These are phyloP conservation scores for Naganishia kalamii DNA, from an alignment of 768 basidiomycete genomes.

Conservation along the genomic window DNA sequence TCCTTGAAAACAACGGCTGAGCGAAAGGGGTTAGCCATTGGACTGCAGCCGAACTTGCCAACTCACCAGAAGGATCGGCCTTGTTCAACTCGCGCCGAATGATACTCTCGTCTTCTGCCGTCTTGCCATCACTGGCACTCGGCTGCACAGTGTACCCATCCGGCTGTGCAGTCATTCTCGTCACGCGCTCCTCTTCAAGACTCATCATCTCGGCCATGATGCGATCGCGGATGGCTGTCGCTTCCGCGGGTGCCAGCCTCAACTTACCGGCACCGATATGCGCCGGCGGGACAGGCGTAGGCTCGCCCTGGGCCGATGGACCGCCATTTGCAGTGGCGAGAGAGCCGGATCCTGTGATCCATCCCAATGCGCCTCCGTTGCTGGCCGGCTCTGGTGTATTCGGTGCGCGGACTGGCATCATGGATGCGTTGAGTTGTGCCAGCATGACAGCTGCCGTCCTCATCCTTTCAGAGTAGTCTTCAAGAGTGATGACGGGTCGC, in stretches of 20 bases:
- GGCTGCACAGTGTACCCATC: constrained; percentile 39
- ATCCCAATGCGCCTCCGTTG: constrained; percentile 48
- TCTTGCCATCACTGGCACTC: constrained; percentile 54
- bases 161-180: constrained; percentile 61
- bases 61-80: constrained; percentile 75
- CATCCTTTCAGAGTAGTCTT: constrained; percentile 98
- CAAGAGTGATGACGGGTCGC: constrained; percentile 61
- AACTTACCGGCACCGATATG: constrained; percentile 52
- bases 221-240: constrained; percentile 79
- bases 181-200: constrained; percentile 92
- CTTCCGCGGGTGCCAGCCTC: constrained; percentile 73
- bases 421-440: constrained; percentile 76
- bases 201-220: constrained; percentile 99
- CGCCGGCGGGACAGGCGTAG: constrained; percentile 20
- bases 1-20: constrained; percentile 82
- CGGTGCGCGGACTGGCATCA: constrained; percentile 27
- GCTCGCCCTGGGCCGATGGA: constrained; percentile 29
- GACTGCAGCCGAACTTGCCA: too few relatives aligned
- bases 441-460: constrained; percentile 97
- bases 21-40: background rate
- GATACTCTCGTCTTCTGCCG: constrained; percentile 84
- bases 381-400: constrained; percentile 22
- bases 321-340: constrained; percentile 37
- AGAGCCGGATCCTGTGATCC: constrained; percentile 59
- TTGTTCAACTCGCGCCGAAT: constrained; percentile 89